A percentile compares a stretch with the other conserved stretches of the same genome.
These are phyloP conservation scores for Rostrohypoxylon terebratum DNA, from an alignment of 495 filamentous ascomycete species.

Conservation along the genomic window DNA sequence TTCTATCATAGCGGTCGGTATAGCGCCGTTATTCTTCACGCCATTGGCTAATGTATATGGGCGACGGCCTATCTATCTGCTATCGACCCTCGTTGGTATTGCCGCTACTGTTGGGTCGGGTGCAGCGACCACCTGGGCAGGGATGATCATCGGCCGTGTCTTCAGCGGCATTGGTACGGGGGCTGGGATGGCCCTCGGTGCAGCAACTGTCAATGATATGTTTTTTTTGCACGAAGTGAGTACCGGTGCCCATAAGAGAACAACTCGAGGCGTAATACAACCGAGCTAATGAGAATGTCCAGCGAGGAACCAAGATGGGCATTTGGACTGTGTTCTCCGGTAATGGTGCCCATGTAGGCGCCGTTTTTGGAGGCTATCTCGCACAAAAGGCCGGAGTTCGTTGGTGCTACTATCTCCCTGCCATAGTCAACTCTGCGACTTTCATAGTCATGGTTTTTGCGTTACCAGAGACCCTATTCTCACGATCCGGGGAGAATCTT, in stretches of 20 bases:
- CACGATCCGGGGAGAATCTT: neutral
- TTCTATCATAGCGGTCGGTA: neutral
- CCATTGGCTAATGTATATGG: neutral
- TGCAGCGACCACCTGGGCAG: neutral
- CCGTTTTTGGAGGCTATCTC: neutral
- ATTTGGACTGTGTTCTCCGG: neutral
- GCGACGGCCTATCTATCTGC: neutral
- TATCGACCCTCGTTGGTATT: neutral
- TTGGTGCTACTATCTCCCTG: neutral
- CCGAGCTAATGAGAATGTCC: neutral
- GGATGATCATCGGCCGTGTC: neutral
- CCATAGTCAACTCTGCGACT: neutral
- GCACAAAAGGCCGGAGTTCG: neutral
- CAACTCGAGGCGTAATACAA: neutral
- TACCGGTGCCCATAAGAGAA: neutral
- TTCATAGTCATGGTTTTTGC: neutral
- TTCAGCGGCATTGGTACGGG: neutral
- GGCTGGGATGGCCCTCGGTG: neutral
- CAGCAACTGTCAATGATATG: neutral
- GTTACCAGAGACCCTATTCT: neutral
- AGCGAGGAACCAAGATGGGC: neutral
- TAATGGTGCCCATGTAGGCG: neutral
- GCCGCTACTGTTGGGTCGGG: neutral
- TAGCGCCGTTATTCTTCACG: neutral
- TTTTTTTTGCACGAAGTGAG: constrained; percentile 1